Conservation (phyloP, 768 basidiomycete species). For the Lentinula detonsa region DNA sequence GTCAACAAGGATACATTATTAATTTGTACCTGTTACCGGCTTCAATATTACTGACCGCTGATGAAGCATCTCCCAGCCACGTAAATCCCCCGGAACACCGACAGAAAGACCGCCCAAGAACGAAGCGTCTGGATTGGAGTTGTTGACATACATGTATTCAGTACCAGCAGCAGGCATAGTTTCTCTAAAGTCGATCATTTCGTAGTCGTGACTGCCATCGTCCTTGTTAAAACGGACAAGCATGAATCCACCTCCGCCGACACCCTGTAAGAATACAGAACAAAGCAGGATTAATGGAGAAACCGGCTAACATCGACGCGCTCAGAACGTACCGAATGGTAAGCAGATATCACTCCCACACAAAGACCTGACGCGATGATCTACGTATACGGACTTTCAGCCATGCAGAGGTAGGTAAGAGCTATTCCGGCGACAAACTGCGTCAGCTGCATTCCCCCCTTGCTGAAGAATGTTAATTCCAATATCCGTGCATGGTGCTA, state of each 20-base stretch:
- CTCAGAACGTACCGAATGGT: conserved; percentile 15
- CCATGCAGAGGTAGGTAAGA: neutral
- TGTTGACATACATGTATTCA: conserved; percentile 30
- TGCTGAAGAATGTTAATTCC: conserved; percentile 32
- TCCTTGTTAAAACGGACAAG: conserved; percentile 4
- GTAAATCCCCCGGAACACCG: conserved; percentile 44
- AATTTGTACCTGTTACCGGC: neutral
- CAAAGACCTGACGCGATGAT: conserved; percentile 36
- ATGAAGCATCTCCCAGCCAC: conserved; percentile 39
- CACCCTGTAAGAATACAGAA: neutral
- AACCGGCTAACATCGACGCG: neutral
- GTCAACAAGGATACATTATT: neutral
- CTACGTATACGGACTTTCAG: neutral
- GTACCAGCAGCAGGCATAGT: conserved; percentile 31
- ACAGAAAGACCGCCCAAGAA: conserved; percentile 42
- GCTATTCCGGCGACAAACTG: conserved; percentile 17
- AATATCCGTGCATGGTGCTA: conserved; percentile 26
- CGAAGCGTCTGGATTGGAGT: conserved; percentile 22
- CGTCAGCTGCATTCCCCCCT: conserved; percentile 42
- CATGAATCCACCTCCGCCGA: conserved; percentile 5
- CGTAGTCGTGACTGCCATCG: conserved; percentile 5
- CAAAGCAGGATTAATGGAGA: neutral
- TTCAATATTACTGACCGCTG: conserved; percentile 6
- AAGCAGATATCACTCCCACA: conserved; percentile 27
- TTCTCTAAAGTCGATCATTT: conserved; percentile 41